Conservation (phyloP, 495 filamentous ascomycete species). For the Amphirosellinia nigrospora region DNA sequence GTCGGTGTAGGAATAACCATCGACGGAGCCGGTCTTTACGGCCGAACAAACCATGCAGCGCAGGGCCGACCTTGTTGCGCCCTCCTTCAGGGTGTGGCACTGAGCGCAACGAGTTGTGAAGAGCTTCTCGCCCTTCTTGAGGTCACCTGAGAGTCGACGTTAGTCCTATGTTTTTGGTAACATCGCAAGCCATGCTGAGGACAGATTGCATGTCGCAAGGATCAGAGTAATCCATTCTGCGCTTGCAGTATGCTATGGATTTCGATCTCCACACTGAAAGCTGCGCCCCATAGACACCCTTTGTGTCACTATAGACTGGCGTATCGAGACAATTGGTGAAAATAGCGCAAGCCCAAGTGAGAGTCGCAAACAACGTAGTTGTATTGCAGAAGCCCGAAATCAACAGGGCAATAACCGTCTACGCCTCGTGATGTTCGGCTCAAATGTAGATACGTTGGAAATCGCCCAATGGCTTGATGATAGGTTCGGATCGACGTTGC, state of each 20-base stretch:
- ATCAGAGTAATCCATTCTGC: not conserved
- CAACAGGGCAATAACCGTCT: not conserved
- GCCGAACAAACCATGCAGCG: conserved; percentile 96
- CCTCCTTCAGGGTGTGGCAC: conserved; percentile 91
- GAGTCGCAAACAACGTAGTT: conserved; percentile 17
- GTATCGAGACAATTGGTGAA: conserved; percentile 25
- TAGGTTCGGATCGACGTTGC: conserved; percentile 24
- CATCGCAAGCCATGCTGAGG: not conserved
- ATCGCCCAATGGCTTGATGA: conserved; percentile 37
- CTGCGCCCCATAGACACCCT: not conserved
- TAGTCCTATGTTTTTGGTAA: conserved; percentile 34
- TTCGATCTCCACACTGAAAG: not conserved
- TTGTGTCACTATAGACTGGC: conserved; percentile 10
- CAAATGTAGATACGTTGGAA: not conserved
- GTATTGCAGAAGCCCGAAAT: not conserved
- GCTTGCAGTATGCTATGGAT: not conserved
- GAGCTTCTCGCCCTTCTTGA: conserved; percentile 96
- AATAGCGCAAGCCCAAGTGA: conserved; percentile 47
- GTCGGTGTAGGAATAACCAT: conserved; percentile 97
- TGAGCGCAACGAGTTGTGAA: conserved; percentile 99
- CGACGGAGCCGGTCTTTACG: conserved; percentile 91
- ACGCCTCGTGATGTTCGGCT: not conserved
- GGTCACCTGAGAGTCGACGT: conserved; percentile 70
- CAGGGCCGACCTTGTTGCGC: conserved; percentile 96
- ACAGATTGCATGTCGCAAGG: not conserved